Conservation (phyloP, 805 yeast species). For the Saccharomycopsis sp. region DNA sequence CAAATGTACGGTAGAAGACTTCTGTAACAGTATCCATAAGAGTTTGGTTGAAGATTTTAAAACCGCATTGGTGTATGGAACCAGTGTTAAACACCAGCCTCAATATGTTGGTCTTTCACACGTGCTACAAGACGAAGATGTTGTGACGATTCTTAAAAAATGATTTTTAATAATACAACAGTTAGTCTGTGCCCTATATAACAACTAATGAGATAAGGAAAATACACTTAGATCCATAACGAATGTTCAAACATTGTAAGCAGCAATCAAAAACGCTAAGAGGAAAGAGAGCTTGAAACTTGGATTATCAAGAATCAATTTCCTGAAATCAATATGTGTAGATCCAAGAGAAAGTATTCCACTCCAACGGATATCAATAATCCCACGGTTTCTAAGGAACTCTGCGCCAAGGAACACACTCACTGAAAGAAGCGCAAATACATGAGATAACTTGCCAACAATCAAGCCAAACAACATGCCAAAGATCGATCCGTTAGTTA, state of each 20-base stretch:
- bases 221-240: background rate
- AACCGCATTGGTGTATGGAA: slow-evolving; percentile 88
- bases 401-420: slow-evolving; percentile 37
- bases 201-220: background rate
- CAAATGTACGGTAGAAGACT: slow-evolving; percentile 84
- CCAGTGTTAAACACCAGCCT: slow-evolving; percentile 95
- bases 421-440: slow-evolving; percentile 45
- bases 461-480: slow-evolving; percentile 53
- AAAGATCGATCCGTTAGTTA: slow-evolving; percentile 53
- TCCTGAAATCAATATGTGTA: slow-evolving; percentile 39
- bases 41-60: slow-evolving; percentile 89
- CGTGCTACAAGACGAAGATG: slow-evolving; percentile 89
- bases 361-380: slow-evolving; percentile 40
- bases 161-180: too few relatives aligned
- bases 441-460: slow-evolving; percentile 51
- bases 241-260: slow-evolving; percentile 36
- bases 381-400: slow-evolving; percentile 51
- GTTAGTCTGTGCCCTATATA: background rate
- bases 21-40: slow-evolving; percentile 94
- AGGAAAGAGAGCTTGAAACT: slow-evolving; percentile 55
- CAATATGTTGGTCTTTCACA: slow-evolving; percentile 90
- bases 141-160: slow-evolving; percentile 87
- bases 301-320: slow-evolving; percentile 50
- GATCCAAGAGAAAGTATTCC: slow-evolving; percentile 33
- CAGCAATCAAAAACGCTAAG: slow-evolving; percentile 51